These are phyloP conservation scores for Kalmusia sp. DNA, from an alignment of 2,329 filamentous ascomycete genomes.

Conservation along the genomic window DNA sequence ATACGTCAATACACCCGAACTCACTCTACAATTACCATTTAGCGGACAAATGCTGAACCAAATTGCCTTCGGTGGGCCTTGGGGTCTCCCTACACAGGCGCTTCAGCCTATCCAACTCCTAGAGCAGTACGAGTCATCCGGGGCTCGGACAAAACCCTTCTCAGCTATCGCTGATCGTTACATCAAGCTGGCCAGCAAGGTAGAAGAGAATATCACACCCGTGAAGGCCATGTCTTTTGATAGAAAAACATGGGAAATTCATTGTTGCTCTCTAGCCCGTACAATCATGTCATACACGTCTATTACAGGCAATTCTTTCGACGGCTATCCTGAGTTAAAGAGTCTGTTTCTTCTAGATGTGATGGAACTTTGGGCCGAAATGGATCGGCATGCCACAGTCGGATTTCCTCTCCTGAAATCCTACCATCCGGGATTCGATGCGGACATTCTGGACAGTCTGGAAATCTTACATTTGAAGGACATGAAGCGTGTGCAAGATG, in stretches of 20 bases:
- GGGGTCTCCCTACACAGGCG: neutral
- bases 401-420: constrained; percentile 57
- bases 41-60: constrained; percentile 22
- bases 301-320: constrained; percentile 47
- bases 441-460: constrained; percentile 61
- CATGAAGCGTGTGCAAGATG: constrained; percentile 57
- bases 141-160: constrained; percentile 23
- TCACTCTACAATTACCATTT: constrained; percentile 24
- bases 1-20: constrained; percentile 34
- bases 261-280: constrained; percentile 39
- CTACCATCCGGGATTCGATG: constrained; percentile 60
- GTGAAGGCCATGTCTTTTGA: constrained; percentile 31
- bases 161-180: constrained; percentile 13
- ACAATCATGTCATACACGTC: constrained; percentile 48
- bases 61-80: neutral
- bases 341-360: constrained; percentile 61
- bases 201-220: constrained; percentile 26
- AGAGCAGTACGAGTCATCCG: constrained; percentile 18
- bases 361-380: constrained; percentile 64
- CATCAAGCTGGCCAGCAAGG: constrained; percentile 19
- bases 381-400: constrained; percentile 59
- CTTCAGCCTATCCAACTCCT: constrained; percentile 22
- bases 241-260: constrained; percentile 21
- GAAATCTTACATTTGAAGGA: constrained; percentile 57
- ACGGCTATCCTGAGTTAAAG: constrained; percentile 56